Evolutionary conservation across 768 basidiomycete genomes (phyloP).

Genomic region (Termitomyces sp.): DNA sequence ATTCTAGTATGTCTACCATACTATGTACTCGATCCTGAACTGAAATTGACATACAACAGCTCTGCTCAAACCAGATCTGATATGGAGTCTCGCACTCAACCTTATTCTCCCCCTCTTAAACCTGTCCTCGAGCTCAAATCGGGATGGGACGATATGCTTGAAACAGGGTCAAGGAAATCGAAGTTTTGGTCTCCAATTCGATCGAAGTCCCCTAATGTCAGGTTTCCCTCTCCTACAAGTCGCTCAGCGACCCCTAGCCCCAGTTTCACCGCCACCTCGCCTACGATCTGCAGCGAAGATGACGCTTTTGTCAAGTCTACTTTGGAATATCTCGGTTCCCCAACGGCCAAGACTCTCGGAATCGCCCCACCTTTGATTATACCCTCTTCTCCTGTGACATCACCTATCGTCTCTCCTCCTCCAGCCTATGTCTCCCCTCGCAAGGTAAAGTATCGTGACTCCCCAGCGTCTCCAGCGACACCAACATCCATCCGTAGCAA

Average conservation of each 20-base stretch:
- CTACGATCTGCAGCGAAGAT: constrained; percentile 22
- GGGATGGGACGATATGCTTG: constrained; percentile 46
- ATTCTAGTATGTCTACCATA: constrained; percentile 15
- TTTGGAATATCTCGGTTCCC: constrained; percentile 38
- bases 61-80: constrained; percentile 4
- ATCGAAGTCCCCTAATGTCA: constrained; percentile 14
- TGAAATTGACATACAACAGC: neutral
- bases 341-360: constrained; percentile 36
- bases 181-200: constrained; percentile 15
- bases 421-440: constrained; percentile 11
- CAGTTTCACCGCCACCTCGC: constrained; percentile 17
- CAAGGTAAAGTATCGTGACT: constrained; percentile 5
- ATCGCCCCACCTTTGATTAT: constrained; percentile 21
- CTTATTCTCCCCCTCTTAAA: constrained; percentile 15
- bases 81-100: constrained; percentile 15
- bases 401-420: constrained; percentile 18
- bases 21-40: neutral
- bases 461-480: constrained; percentile 11
- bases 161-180: constrained; percentile 21
- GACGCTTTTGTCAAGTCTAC: constrained; percentile 37
- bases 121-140: constrained; percentile 35
- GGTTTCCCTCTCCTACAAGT: constrained; percentile 19
- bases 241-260: constrained; percentile 20
- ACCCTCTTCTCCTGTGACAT: neutral
- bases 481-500: constrained; percentile 5